A percentile compares a stretch with the other conserved stretches of the same genome.
Conservation (phyloP, 1,139 yeast species). For the Debaryomycetaceae sp. region DNA sequence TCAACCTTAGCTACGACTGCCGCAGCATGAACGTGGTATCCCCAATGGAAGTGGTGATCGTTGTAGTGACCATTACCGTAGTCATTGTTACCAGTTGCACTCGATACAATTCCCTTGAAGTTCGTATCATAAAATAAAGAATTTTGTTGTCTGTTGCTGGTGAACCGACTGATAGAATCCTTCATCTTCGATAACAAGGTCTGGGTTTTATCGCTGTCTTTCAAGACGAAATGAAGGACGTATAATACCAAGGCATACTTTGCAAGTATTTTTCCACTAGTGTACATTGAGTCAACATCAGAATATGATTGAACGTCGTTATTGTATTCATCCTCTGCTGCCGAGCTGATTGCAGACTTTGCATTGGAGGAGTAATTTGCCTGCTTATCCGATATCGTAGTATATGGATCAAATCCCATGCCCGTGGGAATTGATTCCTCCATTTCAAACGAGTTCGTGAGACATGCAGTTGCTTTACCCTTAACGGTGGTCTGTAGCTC, state of each 20-base stretch:
- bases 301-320: conserved; percentile 47
- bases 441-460: conserved; percentile 45
- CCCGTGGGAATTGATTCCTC: conserved; percentile 25
- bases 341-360: conserved; percentile 27
- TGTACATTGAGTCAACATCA: conserved; percentile 59
- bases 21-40: conserved; percentile 66
- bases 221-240: conserved; percentile 48
- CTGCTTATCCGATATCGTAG: conserved; percentile 5
- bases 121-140: conserved; percentile 58
- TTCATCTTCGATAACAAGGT: conserved; percentile 46
- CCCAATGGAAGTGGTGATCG: conserved; percentile 76
- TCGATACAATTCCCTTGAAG: conserved; percentile 63
- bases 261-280: conserved; percentile 60
- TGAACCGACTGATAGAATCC: conserved; percentile 50
- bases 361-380: conserved; percentile 6
- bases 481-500: conserved; percentile 52
- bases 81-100: conserved; percentile 54
- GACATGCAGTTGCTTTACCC: conserved; percentile 56
- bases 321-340: conserved; percentile 44
- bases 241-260: conserved; percentile 63
- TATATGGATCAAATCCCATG: conserved; percentile 10
- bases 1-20: conserved; percentile 65
- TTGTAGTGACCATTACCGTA: conserved; percentile 69
- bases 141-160: conserved; percentile 46
- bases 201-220: conserved; percentile 37